Conservation (phyloP, 2,329 filamentous ascomycete genomes). For the Thyridium curvatum region DNA sequence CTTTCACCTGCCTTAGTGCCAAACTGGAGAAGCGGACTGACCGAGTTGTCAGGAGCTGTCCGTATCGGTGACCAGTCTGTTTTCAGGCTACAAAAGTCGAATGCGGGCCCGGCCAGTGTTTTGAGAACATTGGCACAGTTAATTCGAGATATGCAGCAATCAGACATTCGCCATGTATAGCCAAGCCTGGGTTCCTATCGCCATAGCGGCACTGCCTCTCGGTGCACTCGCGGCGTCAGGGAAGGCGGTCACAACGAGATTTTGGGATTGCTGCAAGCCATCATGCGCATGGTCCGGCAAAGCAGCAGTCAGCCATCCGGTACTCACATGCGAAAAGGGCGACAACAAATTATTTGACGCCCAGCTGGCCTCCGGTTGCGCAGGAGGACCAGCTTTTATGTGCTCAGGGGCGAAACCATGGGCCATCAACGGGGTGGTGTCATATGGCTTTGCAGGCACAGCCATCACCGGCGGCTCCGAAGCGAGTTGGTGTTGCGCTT, state of each 20-base stretch:
- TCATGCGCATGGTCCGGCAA: constrained; percentile 58
- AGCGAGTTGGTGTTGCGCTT: constrained; percentile 59
- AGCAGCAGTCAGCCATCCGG: constrained; percentile 41
- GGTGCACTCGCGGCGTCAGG: no score
- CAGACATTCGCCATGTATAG: no score
- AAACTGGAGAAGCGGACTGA: no score
- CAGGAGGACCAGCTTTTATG: constrained; percentile 51
- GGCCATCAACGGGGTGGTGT: constrained; percentile 49
- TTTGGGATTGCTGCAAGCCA: constrained; percentile 67
- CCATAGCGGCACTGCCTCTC: no score
- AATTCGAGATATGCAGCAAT: no score
- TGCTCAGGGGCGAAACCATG: constrained; percentile 58
- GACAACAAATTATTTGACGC: constrained; percentile 47
- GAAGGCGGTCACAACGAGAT: constrained; percentile 21
- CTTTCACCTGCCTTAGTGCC: no score
- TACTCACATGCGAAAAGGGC: constrained; percentile 46
- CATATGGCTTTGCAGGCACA: constrained; percentile 61
- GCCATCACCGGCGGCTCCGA: constrained; percentile 49
- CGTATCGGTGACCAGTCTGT: no score
- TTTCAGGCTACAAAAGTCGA: no score
- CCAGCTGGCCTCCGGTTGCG: constrained; percentile 45
- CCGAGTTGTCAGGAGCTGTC: no score
- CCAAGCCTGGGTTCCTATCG: no score
- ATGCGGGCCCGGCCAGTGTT: no score
- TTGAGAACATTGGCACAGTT: no score